These are phyloP conservation scores for Epithele typhae DNA, from an alignment of 768 basidiomycete genomes.

Conservation along the genomic window DNA sequence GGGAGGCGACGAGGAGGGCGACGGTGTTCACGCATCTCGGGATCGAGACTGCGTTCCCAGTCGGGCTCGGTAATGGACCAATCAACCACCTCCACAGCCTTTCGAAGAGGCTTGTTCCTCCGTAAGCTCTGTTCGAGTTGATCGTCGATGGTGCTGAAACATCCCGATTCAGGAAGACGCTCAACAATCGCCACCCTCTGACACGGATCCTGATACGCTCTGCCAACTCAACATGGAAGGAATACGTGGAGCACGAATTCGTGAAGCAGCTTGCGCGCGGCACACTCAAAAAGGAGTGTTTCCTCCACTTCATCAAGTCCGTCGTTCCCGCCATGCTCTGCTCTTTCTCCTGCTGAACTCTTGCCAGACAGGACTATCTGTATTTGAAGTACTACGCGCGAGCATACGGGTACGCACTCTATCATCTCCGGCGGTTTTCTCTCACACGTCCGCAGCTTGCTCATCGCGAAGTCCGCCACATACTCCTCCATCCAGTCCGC, in stretches of 20 bases:
- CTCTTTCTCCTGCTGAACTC: not conserved
- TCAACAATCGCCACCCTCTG: conserved; percentile 63
- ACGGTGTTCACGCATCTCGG: conserved; percentile 70
- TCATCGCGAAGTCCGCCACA: conserved; percentile 71
- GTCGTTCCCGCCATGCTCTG: conserved; percentile 14
- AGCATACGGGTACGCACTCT: conserved; percentile 53
- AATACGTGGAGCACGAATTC: conserved; percentile 82
- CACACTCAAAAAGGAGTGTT: conserved; percentile 57
- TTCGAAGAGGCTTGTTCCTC: conserved; percentile 42
- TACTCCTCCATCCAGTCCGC: conserved; percentile 61
- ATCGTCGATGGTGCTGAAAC: not conserved
- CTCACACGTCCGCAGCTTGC: conserved; percentile 40
- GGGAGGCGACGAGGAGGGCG: conserved; percentile 55
- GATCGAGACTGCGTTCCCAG: conserved; percentile 60
- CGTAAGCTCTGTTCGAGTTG: conserved; percentile 37
- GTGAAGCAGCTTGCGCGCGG: conserved; percentile 73
- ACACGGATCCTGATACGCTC: conserved; percentile 57
- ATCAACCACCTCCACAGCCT: conserved; percentile 80
- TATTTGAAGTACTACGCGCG: conserved; percentile 83
- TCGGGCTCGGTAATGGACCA: conserved; percentile 79
- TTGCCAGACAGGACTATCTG: conserved; percentile 71
- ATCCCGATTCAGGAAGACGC: conserved; percentile 43
- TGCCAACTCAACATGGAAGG: conserved; percentile 55
- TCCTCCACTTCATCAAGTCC: conserved; percentile 83
- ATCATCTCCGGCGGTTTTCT: too few relatives aligned